These are phyloP conservation scores for Asterophora lycoperdoides DNA, from an alignment of 768 basidiomycete genomes.

Conservation along the genomic window DNA sequence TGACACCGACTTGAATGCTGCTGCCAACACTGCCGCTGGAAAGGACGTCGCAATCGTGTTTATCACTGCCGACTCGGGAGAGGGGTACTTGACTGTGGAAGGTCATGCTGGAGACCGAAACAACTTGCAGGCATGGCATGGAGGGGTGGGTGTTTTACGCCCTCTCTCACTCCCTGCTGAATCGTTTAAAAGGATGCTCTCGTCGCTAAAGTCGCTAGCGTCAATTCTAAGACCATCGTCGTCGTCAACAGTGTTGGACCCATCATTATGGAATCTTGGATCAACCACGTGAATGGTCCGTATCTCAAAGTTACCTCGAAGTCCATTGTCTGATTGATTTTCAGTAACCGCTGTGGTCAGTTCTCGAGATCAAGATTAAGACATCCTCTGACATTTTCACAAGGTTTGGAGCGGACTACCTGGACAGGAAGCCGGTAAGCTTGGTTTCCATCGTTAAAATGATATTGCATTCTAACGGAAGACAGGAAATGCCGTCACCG, in stretches of 20 bases:
- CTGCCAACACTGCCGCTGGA: conserved; percentile 37
- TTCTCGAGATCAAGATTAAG: neutral
- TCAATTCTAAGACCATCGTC: conserved; percentile 60
- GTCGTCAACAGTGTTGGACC: conserved; percentile 65
- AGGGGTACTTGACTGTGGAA: conserved; percentile 43
- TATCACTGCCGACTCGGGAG: conserved; percentile 44
- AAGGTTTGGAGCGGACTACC: conserved; percentile 51
- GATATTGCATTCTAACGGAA: neutral
- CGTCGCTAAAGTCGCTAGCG: conserved; percentile 46
- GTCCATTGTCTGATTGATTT: neutral
- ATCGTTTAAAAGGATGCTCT: conserved; percentile 34
- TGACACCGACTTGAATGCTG: conserved; percentile 46
- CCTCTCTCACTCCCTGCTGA: neutral
- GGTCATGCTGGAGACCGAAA: conserved; percentile 52
- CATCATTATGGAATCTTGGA: conserved; percentile 54
- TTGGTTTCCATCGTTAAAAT: neutral
- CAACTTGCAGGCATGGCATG: conserved; percentile 47
- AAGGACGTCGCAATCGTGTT: conserved; percentile 53
- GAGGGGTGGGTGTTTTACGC: conserved; percentile 29
- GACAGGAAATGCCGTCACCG: conserved; percentile 51
- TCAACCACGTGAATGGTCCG: conserved; percentile 46
- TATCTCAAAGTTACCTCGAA: neutral
- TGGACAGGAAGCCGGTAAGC: conserved; percentile 59
- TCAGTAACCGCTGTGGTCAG: conserved; percentile 36
- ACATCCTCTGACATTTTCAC: neutral